These are phyloP conservation scores for Ceratobasidium sp. DNA, from an alignment of 1,284 basidiomycete genomes.

Conservation along the genomic window DNA sequence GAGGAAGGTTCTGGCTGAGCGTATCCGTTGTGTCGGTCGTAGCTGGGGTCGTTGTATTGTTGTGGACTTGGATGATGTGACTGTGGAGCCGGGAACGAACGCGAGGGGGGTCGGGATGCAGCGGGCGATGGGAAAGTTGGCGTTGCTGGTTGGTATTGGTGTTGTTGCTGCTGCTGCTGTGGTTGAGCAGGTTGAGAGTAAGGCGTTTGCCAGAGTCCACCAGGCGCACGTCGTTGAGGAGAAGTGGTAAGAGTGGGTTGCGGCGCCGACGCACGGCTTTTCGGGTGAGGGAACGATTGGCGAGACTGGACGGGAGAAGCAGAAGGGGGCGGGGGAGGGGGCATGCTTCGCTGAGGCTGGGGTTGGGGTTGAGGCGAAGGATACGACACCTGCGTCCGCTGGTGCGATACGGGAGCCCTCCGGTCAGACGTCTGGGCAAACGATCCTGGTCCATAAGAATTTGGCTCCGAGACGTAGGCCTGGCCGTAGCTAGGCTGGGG, in stretches of 20 bases:
- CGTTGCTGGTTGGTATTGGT: conserved; percentile 8
- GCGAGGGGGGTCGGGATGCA: conserved; percentile 6
- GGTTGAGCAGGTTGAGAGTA: conserved; percentile 23
- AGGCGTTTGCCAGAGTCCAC: conserved; percentile 26
- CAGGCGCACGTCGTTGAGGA: conserved; percentile 21
- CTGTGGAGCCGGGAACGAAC: conserved; percentile 35
- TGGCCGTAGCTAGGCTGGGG: conserved; percentile 6
- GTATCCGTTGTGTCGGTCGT: conserved; percentile 24
- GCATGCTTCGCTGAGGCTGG: conserved; percentile 19
- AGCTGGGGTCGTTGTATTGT: conserved; percentile 9
- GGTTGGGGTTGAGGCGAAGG: conserved; percentile 13
- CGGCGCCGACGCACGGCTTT: neutral
- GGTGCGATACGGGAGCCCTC: conserved; percentile 36
- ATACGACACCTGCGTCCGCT: conserved; percentile 25
- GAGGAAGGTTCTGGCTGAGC: neutral
- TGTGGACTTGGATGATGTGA: neutral
- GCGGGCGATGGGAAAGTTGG: conserved; percentile 23
- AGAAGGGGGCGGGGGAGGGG: conserved; percentile 8
- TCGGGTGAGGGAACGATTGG: conserved; percentile 28
- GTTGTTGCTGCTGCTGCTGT: conserved; percentile 1
- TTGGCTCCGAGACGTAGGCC: neutral
- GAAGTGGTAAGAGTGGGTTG: neutral
- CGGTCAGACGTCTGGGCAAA: neutral
- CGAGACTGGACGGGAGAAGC: conserved; percentile 9
- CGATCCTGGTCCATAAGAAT: neutral